Base-by-base conservation (phyloP, 257 asterid species). In the Leptodermis oblonga region DNA sequence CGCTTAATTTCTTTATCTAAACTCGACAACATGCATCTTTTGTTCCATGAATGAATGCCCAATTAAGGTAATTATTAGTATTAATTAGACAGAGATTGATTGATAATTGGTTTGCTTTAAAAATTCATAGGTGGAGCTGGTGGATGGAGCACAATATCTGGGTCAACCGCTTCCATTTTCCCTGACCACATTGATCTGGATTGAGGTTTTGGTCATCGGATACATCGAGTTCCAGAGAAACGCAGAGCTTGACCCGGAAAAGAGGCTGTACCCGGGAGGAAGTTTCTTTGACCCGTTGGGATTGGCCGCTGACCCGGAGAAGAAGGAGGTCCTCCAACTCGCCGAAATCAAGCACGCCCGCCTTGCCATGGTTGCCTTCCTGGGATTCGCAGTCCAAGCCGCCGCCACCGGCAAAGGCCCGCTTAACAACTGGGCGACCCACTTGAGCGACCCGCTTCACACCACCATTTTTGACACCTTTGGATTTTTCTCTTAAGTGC, bases 301-400 rank as follows among this genome's bases (percentile, higher is more conserved):
- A 1, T 70, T 94, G 65, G 99, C 99, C 0, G 82, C 97, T 6
- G 99, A 91, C 86, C 99, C 99, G 1, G 97, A 89, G 67, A 94
- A 91, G 86, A 94, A 86, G 79, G 95, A 74, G 20, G 54, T 31
- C 1, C 99, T 94, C 58, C 99, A 94, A 71, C 84, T 94, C 28
- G 99, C 99, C 1, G 99, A 94, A 84, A 91, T 94, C 84, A 94
- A 94, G 83, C 99, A 94, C 62, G 97, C 99, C 34, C 94, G 99
- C 14, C 96, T 94, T 0, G 99, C 99, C 33, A 94, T 94, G 99
- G 96, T 94, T 73, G 99, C 49, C 2, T 91, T 89, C 84, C 75
- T 94, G 60, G 99, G 99, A 18, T 94, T 94, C 46, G 97, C 96
- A 0, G 96, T 87, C 43, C 98, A 92, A 72, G 98, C 98, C 6